These are phyloP conservation scores for Volvox africanus DNA, from an alignment of 139 green algal species.

Conservation along the genomic window DNA sequence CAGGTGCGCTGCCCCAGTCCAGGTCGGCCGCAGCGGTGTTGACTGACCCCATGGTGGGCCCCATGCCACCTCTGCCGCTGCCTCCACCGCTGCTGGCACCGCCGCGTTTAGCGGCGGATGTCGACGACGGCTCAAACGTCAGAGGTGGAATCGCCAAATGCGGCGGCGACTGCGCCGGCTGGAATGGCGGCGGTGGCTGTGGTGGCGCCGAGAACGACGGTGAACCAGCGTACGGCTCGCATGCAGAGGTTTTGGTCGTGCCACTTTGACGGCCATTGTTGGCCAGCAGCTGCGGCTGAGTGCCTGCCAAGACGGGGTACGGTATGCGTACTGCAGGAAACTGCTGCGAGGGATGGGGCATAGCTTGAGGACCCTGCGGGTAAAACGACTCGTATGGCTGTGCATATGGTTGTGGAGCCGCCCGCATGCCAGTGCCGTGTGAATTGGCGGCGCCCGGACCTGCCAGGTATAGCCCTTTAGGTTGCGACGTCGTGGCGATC, in stretches of 20 bases:
- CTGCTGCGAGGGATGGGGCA: not conserved
- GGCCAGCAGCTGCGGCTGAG: not conserved
- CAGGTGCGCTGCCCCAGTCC: not conserved
- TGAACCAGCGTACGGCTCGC: not conserved
- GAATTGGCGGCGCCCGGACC: not conserved
- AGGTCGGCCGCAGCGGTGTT: not conserved
- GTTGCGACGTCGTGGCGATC: not conserved
- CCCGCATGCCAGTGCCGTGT: not conserved
- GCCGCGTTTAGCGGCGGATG: not conserved
- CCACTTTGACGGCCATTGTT: not conserved
- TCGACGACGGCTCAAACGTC: not conserved
- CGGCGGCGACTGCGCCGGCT: not conserved
- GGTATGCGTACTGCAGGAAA: not conserved
- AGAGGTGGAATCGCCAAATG: not conserved
- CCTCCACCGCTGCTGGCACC: not conserved
- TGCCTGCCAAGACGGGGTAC: constrained; percentile 4
- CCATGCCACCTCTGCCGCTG: not conserved
- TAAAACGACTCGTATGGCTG: not conserved
- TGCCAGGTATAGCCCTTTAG: not conserved
- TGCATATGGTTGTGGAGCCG: not conserved
- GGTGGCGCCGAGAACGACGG: too few relatives aligned
- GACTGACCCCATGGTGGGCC: not conserved
- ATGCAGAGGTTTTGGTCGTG: not conserved
- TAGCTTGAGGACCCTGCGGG: not conserved
- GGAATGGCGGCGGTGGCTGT: not conserved